phyloP scores from a whole-genome alignment of 208 protist species.

The Vickermania ingenoplastis region DNA sequence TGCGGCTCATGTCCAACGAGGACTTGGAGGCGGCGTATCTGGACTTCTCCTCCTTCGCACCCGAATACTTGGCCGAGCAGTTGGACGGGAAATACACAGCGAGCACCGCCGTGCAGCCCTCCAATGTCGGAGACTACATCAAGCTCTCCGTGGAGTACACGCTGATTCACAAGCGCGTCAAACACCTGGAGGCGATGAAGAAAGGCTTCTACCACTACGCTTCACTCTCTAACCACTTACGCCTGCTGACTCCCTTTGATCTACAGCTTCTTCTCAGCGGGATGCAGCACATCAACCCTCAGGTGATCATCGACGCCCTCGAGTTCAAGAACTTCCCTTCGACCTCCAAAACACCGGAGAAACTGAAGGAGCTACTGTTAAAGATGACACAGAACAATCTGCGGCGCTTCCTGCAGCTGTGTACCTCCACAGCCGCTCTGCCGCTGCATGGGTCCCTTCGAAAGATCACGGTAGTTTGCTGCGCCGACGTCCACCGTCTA shows the following conservation, averaged over 20 bases:
- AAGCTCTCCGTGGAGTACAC: slow-evolving; percentile 36
- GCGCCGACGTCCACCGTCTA: slow-evolving; percentile 25
- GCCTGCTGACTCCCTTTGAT: slow-evolving; percentile 44
- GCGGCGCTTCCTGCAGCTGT: slow-evolving; percentile 59
- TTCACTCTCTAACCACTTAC: slow-evolving; percentile 34
- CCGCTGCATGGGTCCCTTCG: slow-evolving; percentile 17
- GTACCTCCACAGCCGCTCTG: slow-evolving; percentile 34
- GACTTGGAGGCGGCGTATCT: slow-evolving; percentile 31
- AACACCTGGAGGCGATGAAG: slow-evolving; percentile 31
- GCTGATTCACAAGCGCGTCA: slow-evolving; percentile 21
- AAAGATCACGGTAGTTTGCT: slow-evolving; percentile 53
- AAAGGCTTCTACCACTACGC: slow-evolving; percentile 36
- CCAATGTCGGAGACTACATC: slow-evolving; percentile 58
- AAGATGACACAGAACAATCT: slow-evolving; percentile 60
- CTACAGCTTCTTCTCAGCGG: slow-evolving; percentile 52
- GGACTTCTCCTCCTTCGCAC: slow-evolving; percentile 37
- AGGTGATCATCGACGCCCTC: slow-evolving; percentile 35
- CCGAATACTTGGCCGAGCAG: slow-evolving; percentile 16
- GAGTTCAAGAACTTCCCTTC: slow-evolving; percentile 46
- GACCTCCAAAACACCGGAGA: slow-evolving; percentile 37
- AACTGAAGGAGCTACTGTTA: slow-evolving; percentile 32
- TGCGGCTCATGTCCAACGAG: slow-evolving; percentile 32
- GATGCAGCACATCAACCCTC: slow-evolving; percentile 33
- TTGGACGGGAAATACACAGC: slow-evolving; percentile 21
- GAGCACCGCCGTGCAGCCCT: slow-evolving; percentile 21